A percentile compares a stretch with the other conserved stretches of the same genome.
These are phyloP conservation scores for Arachnomyces sp. DNA, from an alignment of 2,329 filamentous ascomycete species.

Conservation along the genomic window DNA sequence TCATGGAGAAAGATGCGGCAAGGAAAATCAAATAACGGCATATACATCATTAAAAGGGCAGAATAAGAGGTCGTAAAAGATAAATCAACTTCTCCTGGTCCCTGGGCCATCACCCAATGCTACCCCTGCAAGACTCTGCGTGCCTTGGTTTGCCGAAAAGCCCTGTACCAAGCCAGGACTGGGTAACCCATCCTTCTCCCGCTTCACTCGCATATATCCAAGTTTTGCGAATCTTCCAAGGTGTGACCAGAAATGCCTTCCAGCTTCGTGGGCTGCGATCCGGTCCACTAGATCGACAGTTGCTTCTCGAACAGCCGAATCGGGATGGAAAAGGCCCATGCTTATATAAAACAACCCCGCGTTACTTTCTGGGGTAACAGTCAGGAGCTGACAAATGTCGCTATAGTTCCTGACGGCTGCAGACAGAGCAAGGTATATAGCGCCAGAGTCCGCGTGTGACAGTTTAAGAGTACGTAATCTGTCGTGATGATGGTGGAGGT, in stretches of 20 bases:
- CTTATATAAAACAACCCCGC: slow-evolving; percentile 85
- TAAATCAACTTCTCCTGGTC: slow-evolving; percentile 18
- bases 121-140: slow-evolving; percentile 30
- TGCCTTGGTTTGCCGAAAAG: slow-evolving; percentile 11
- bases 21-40: no score
- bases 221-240: slow-evolving; percentile 83
- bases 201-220: slow-evolving; percentile 70
- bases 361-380: slow-evolving; percentile 74
- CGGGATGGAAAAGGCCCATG: slow-evolving; percentile 84
- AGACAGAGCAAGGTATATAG: slow-evolving; percentile 75
- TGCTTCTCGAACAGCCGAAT: slow-evolving; percentile 65
- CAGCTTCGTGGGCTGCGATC: slow-evolving; percentile 78
- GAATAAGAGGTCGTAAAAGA: slow-evolving; percentile 2
- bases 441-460: slow-evolving; percentile 63
- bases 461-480: slow-evolving; percentile 76
- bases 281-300: slow-evolving; percentile 74
- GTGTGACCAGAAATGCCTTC: slow-evolving; percentile 83
- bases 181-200: slow-evolving; percentile 43
- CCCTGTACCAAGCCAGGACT: slow-evolving; percentile 9
- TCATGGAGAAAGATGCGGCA: no score
- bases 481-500: slow-evolving; percentile 88
- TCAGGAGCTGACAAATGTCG: slow-evolving; percentile 75
- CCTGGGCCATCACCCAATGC: slow-evolving; percentile 21
- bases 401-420: slow-evolving; percentile 70
- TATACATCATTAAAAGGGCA: slow-evolving; percentile 1